Base-by-base conservation (phyloP, 148 eudicot genomes). In the Rhododendron ferrugineum region DNA sequence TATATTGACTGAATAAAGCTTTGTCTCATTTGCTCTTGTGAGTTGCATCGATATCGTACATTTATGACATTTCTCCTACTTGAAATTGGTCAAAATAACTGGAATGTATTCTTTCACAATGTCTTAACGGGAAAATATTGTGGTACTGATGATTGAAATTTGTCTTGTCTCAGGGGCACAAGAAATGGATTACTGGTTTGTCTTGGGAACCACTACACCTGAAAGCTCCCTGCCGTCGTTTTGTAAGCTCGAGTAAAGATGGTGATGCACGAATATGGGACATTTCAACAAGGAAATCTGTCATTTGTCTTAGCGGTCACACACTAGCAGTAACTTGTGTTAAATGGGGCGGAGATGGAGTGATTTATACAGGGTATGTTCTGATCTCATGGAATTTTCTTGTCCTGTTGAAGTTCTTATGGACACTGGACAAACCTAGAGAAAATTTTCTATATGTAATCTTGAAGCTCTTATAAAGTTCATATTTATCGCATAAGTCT, bases 261-360 rank as follows among this genome's bases (percentile, higher is more conserved):
- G 99, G 99, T 32, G 98, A 97, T 91, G 98, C 98, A 81, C 96
- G 98, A 1, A 90, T 97, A 89, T 97, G 98, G 98, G 98, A 95
- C 81, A 88, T 95, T 83, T 32, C 94, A 34, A 88, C 93, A 78
- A 90, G 88, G 85, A 93, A 90, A 85, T 90, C 92, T 90, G 91
- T 94, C 44, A 91, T 95, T 85, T 87, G 86, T 91, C 94, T 97
- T 72, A 95, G 94, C 78, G 98, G 99, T 84, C 99, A 97, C 80
- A 94, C 98, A 62, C 90, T 93, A 85, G 96, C 98, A 73, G 90
- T 97, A 78, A 97, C 98, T 79, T 97, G 98, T 91, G 98, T 97
- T 76, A 97, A 95, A 89, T 97, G 99, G 99, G 96, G 99, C 84
- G 98, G 99, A 49, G 98, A 95, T 87, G 99, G 98, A 87, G 86